Conservation (phyloP, 768 basidiomycete species). For the Clavaria fumosa region DNA sequence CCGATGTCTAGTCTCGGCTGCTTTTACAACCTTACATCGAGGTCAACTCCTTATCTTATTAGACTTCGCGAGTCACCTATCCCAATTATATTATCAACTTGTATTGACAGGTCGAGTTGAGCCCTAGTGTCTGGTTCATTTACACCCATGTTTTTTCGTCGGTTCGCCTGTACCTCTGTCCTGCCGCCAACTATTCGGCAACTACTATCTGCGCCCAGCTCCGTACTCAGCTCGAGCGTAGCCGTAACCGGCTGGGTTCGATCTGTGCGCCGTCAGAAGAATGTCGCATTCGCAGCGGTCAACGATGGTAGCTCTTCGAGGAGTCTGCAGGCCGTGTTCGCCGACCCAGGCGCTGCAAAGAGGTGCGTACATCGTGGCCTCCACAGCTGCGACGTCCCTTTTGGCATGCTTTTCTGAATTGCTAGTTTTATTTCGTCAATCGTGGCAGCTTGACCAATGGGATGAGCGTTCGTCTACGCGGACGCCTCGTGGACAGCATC, state of each 20-base stretch:
- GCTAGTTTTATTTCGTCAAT: not conserved
- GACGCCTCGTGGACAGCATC: slow-evolving; percentile 28
- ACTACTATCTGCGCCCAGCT: slow-evolving; percentile 12
- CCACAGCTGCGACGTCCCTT: too few relatives aligned
- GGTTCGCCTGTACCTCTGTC: slow-evolving; percentile 1
- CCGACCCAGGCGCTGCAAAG: slow-evolving; percentile 21
- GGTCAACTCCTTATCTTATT: too few relatives aligned
- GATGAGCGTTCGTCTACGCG: slow-evolving; percentile 25
- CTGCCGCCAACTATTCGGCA: slow-evolving; percentile 20
- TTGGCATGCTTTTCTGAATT: not conserved
- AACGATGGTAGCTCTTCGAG: slow-evolving; percentile 62
- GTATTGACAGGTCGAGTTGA: too few relatives aligned
- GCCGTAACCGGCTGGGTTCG: slow-evolving; percentile 69
- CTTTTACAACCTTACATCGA: too few relatives aligned
- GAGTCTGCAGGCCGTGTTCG: slow-evolving; percentile 70
- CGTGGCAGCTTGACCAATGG: slow-evolving; percentile 25
- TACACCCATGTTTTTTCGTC: not conserved
- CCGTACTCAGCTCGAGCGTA: not conserved
- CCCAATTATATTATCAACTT: too few relatives aligned
- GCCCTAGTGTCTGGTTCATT: not conserved
- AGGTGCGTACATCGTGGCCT: too few relatives aligned
- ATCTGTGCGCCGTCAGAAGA: slow-evolving; percentile 76
- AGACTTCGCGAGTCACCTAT: too few relatives aligned
- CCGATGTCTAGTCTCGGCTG: not conserved
- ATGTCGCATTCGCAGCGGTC: slow-evolving; percentile 69